Base-by-base conservation (phyloP, 2,329 filamentous ascomycete species). In the Trichoderma koningii region DNA sequence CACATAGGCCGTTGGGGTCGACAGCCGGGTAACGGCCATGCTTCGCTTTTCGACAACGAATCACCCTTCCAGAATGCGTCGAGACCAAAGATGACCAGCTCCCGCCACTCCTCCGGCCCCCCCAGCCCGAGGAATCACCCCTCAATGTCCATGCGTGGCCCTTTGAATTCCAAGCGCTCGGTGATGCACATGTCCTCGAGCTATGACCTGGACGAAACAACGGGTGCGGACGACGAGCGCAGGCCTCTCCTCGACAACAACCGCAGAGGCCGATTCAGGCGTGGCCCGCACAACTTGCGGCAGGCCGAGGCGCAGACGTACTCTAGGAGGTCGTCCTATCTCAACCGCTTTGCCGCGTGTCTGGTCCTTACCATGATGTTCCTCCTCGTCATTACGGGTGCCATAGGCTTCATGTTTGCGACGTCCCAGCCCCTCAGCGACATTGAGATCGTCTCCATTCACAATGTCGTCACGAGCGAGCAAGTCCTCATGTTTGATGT, bases 401-500 rank as follows among this genome's bases (percentile, higher is more conserved):
- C 91, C 10, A 89, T 95, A 44, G 91, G 90, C 23, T 95, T 98
- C 76, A 88, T 97, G 77, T 90, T 97, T 77, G 91, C 93, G 52
- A 94, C 93, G 21, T 96, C 93, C 34, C 93, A 96, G 73, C 91
- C 93, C 7, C 84, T 99, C 55, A 85, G 87, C 28, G 87, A 91
- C 68, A 90, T 98, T 66, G 83, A 89, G 68, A 86, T 98, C 51
- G 81, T 89, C 63, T 88, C 89, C 68, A 92, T 99, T 69, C 87
- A 90, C 71, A 96, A 97, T 70, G 92, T 99, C 26, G 85, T 98
- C 55, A 93, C 93, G 2, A 97, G 92, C 71, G 92, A 97, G 76
- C 92, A 97, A 75, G 93, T 98, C 75, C 84, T 99, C 48, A 97
- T 99, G 87, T 85, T 98, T 72, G 94, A 99, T 76, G 80, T 99